Conservation (phyloP, 768 basidiomycete genomes). For the Artomyces pyxidatus region DNA sequence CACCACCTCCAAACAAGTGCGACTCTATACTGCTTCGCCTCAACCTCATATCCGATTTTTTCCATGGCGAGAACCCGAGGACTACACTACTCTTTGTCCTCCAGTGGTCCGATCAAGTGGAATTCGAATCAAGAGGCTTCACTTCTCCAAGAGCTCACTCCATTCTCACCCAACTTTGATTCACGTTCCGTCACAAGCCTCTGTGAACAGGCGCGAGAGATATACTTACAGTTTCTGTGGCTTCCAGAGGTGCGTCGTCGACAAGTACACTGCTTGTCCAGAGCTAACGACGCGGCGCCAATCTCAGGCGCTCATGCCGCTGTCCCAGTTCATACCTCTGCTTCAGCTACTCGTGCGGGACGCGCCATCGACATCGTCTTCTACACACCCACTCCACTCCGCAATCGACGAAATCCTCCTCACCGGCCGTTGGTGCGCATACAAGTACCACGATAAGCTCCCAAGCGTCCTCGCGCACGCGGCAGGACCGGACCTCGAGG, state of each 20-base stretch:
- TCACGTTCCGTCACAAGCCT: conserved; percentile 6
- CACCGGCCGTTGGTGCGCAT: conserved; percentile 72
- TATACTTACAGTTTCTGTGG: conserved; percentile 14
- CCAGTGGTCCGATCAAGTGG: conserved; percentile 12
- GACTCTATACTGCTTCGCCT: no score
- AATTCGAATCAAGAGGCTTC: conserved; percentile 13
- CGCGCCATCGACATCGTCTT: conserved; percentile 21
- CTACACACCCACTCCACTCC: conserved; percentile 47
- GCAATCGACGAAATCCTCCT: conserved; percentile 57
- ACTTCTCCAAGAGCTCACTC: conserved; percentile 5
- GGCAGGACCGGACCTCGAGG: conserved; percentile 21
- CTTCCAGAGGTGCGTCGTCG: conserved; percentile 12
- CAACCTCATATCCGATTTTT: no score
- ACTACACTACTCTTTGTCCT: conserved; percentile 8
- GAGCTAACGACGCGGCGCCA: no score
- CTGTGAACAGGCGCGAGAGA: conserved; percentile 8
- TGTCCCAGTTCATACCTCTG: conserved; percentile 47
- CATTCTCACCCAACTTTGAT: conserved; percentile 11
- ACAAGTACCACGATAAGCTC: conserved; percentile 50
- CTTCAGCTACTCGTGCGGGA: conserved; percentile 44
- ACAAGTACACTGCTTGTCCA: no score
- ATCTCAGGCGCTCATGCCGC: conserved; percentile 64
- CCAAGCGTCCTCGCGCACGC: conserved; percentile 8
- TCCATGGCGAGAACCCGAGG: conserved; percentile 21
- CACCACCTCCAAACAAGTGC: no score